Base-by-base conservation (phyloP, 23 red algal genomes). In the Chondrus crispus region DNA sequence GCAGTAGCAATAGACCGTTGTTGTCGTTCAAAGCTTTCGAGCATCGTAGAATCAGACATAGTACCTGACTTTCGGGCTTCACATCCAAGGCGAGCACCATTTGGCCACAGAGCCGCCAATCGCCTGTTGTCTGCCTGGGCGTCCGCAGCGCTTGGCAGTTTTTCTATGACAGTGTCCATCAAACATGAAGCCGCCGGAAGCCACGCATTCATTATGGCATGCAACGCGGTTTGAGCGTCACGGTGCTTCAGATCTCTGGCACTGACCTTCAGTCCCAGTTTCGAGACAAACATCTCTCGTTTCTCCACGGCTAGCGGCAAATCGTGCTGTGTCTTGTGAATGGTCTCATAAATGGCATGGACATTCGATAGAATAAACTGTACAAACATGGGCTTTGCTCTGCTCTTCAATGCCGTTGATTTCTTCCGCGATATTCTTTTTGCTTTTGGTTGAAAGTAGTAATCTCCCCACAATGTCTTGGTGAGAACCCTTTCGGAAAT, bases 381-480 rank as follows among this genome's bases (percentile, higher is more conserved):
- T 18, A 96, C 97, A 92, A 99, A 99, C 93, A 99, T 86, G 38
- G 85, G 86, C 87, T 91, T 90, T 40, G 72, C 79, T 29, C 80
- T 81, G 0, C 54, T 32, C 45, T 63, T 74, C 22, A 85, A 79
- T 41, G 92, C 77, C 33, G 55, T 62, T 24, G 64, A 80, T 50
- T 85, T 87, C 54, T 85, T 73, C 58, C 58, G 87, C 19, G 83
- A 54, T 41, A 99, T 96, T 48, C 79, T 45, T 54, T 96, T 99
- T 39, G 69, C 29, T 77, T 96, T 99, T 12, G 97, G 29, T 62
- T 96, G 57, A 62, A 95, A 62, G 68, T 91, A 94, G 62, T 92
- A 99, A 64, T 99, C 97, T 3, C 97, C 97, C 97, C 97, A 99
- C 64, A 99, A 57, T 10, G 97, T 95, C 29, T 88, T 84, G 18